Evolutionary conservation across 768 basidiomycete species (phyloP).

Genomic region (Phaeotremella fagi): DNA sequence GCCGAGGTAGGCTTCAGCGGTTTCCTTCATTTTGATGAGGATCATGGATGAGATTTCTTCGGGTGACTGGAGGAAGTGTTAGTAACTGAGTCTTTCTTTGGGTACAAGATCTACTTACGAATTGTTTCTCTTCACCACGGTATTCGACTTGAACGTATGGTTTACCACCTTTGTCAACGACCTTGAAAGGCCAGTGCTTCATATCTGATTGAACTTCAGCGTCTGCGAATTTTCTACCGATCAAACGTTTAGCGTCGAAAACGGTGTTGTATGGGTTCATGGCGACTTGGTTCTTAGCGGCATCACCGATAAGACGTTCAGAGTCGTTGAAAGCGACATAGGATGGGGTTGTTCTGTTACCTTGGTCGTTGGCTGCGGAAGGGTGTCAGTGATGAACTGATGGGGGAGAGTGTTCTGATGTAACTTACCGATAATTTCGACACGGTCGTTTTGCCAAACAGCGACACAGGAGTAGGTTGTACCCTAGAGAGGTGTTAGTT

Average conservation of each 20-base stretch:
- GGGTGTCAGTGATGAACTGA: neutral
- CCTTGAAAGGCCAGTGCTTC: constrained; percentile 63
- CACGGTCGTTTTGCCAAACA: constrained; percentile 99
- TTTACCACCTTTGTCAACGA: constrained; percentile 73
- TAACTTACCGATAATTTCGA: constrained; percentile 77
- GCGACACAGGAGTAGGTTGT: constrained; percentile 99
- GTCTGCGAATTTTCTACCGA: constrained; percentile 60
- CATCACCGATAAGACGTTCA: constrained; percentile 98
- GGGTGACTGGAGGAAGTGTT: constrained; percentile 58
- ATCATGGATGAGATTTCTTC: constrained; percentile 97
- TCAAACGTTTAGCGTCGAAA: constrained; percentile 97
- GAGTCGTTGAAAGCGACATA: constrained; percentile 92
- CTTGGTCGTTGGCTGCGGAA: constrained; percentile 52
- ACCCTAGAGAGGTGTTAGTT: constrained; percentile 50
- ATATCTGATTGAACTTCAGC: constrained; percentile 54
- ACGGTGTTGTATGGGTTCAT: constrained; percentile 98
- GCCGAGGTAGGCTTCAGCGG: constrained; percentile 94
- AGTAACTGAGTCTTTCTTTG: neutral
- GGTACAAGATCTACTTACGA: constrained; percentile 56
- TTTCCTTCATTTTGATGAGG: constrained; percentile 97
- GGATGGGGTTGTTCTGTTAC: constrained; percentile 87
- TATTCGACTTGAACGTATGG: constrained; percentile 72
- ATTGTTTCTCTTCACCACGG: constrained; percentile 73
- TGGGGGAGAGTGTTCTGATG: neutral
- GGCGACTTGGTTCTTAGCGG: constrained; percentile 91